Conservation (phyloP, 805 yeast species). For the Candida ipomoeae region DNA sequence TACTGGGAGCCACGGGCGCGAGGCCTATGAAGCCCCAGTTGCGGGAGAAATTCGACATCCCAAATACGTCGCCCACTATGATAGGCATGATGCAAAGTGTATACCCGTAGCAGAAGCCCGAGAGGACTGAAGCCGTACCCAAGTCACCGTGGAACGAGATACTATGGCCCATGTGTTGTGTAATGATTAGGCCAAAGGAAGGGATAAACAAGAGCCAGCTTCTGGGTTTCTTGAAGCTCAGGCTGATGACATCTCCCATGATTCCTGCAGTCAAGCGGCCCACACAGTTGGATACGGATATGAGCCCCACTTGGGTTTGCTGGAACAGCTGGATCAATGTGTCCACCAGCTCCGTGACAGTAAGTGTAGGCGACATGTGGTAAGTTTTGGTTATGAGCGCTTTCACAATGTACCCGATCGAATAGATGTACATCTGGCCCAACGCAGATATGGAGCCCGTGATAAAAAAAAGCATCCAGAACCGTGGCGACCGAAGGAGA, state of each 20-base stretch:
- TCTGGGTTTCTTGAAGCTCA: constrained; percentile 43
- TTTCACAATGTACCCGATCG: constrained; percentile 44
- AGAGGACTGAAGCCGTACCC: constrained; percentile 49
- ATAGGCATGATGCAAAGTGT: constrained; percentile 71
- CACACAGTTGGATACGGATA: constrained; percentile 61
- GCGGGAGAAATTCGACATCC: constrained; percentile 60
- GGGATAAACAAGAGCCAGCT: constrained; percentile 56
- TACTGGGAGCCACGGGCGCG: constrained; percentile 62
- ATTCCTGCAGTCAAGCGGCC: constrained; percentile 66
- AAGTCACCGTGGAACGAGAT: constrained; percentile 34
- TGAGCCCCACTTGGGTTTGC: constrained; percentile 66
- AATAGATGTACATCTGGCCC: constrained; percentile 47
- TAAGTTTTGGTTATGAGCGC: constrained; percentile 25
- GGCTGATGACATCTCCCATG: constrained; percentile 56
- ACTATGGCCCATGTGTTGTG: constrained; percentile 47
- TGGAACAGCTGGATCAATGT: constrained; percentile 51
- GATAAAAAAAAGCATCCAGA: constrained; percentile 37
- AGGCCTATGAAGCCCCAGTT: constrained; percentile 72
- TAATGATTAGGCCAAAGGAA: constrained; percentile 38
- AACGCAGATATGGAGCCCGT: constrained; percentile 40
- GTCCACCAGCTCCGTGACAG: constrained; percentile 17
- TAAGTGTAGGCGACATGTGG: constrained; percentile 7
- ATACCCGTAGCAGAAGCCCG: constrained; percentile 71
- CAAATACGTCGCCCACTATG: constrained; percentile 71
- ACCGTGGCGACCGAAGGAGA: constrained; percentile 23